These are phyloP conservation scores for Anisodus acutangulus DNA, from an alignment of 257 asterid genomes.

Conservation along the genomic window DNA sequence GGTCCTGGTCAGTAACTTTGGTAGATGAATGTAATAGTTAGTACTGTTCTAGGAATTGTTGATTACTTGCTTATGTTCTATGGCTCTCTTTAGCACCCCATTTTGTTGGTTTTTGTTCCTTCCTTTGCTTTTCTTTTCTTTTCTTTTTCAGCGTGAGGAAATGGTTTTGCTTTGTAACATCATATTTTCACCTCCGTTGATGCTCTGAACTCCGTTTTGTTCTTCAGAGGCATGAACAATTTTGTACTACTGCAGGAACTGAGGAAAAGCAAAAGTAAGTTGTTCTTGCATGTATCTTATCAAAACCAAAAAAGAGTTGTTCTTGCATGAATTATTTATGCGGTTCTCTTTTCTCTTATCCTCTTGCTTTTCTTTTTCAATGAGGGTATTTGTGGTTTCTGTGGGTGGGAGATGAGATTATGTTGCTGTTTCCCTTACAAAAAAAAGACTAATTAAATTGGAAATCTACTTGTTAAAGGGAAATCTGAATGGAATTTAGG, in stretches of 20 bases:
- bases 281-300: neutral
- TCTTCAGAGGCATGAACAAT: constrained; percentile 38
- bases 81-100: neutral
- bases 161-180: neutral
- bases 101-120: constrained; percentile 1
- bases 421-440: neutral
- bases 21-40: neutral
- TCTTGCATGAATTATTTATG: neutral
- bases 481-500: neutral
- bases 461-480: constrained; percentile 4
- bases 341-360: neutral
- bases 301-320: too few relatives aligned
- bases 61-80: neutral
- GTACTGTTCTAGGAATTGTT: neutral
- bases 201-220: constrained; percentile 16
- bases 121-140: neutral
- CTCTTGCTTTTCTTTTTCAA: neutral
- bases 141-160: neutral
- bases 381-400: neutral
- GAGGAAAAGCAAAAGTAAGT: constrained; percentile 48
- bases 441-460: neutral
- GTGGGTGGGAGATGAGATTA: neutral
- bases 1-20: constrained; percentile 39
- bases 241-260: constrained; percentile 39
- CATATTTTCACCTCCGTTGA: neutral